Evolutionary conservation across 2,329 filamentous ascomycete genomes (phyloP).

Genomic region (Ilyonectria robusta): DNA sequence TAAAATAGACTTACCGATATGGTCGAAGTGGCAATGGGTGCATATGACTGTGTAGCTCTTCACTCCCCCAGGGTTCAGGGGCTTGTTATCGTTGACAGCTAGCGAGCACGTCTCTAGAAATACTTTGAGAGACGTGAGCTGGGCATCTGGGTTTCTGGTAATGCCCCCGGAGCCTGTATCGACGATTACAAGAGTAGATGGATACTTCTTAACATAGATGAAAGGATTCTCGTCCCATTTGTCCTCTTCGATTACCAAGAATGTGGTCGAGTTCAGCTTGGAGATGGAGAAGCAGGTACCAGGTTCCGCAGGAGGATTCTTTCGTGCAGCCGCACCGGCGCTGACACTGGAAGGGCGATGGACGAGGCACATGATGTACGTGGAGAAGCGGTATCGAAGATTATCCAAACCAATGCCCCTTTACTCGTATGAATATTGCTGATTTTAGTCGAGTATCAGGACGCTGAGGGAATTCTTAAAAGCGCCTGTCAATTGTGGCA

Average conservation of each 20-base stretch:
- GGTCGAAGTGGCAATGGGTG: constrained; percentile 64
- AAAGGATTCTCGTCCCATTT: constrained; percentile 58
- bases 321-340: background rate
- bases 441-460: too few species aligned
- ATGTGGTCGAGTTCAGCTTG: constrained; percentile 59
- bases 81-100: constrained; percentile 49
- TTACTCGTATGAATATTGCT: too few species aligned
- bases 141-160: constrained; percentile 44
- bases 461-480: too few species aligned
- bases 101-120: constrained; percentile 60
- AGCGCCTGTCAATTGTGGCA: too few species aligned
- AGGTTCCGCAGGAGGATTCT: background rate
- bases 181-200: constrained; percentile 55
- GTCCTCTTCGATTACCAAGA: constrained; percentile 60
- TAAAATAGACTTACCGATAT: constrained; percentile 48
- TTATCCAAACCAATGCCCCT: too few species aligned
- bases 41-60: constrained; percentile 59
- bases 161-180: constrained; percentile 62
- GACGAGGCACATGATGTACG: too few species aligned
- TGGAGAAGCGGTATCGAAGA: too few species aligned
- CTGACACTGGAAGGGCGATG: too few species aligned
- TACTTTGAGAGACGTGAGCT: constrained; percentile 50
- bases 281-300: constrained; percentile 15
- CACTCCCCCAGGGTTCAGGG: constrained; percentile 53
- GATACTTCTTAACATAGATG: constrained; percentile 62